phyloP scores from a whole-genome alignment of 768 basidiomycete genomes.

The Rhodotorula babjevae region DNA sequence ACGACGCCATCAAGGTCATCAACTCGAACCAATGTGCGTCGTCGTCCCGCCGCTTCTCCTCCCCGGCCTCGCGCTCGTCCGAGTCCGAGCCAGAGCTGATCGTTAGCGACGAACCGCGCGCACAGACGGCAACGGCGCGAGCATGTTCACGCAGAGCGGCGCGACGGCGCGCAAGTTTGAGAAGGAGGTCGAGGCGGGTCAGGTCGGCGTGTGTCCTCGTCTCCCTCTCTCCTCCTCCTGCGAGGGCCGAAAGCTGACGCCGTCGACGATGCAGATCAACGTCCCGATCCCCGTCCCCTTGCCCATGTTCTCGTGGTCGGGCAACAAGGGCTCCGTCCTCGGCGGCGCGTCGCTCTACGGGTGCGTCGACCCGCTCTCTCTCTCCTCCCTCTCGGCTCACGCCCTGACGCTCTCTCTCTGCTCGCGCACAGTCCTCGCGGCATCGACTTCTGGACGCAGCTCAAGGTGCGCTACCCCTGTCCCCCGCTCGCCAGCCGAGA shows the following conservation, averaged over 20 bases:
- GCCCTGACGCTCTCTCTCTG: not conserved
- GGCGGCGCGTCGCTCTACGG: slow-evolving; percentile 73
- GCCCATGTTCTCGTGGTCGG: slow-evolving; percentile 84
- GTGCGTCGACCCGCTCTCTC: slow-evolving; percentile 49
- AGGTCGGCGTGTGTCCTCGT: slow-evolving; percentile 56
- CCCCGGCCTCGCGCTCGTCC: too few species aligned
- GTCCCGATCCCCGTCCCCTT: slow-evolving; percentile 62
- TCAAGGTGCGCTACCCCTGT: slow-evolving; percentile 57
- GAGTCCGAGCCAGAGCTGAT: not conserved
- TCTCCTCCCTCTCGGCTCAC: too few species aligned
- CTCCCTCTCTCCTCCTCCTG: not conserved
- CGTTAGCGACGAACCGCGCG: too few species aligned
- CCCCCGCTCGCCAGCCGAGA: not conserved
- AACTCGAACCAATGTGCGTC: slow-evolving; percentile 74
- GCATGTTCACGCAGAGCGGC: slow-evolving; percentile 93
- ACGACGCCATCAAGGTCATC: slow-evolving; percentile 83
- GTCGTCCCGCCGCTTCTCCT: too few species aligned
- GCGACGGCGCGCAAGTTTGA: slow-evolving; percentile 94
- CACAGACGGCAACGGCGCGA: slow-evolving; percentile 71
- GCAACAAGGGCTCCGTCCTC: slow-evolving; percentile 64
- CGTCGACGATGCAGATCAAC: not conserved
- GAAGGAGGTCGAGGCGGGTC: slow-evolving; percentile 65
- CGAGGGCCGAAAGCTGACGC: too few species aligned
- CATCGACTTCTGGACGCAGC: slow-evolving; percentile 92
- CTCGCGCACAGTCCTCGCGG: slow-evolving; percentile 51